A percentile compares a stretch with the other conserved stretches of the same genome.
phyloP scores from a whole-genome alignment of 331 rosid species.

The Spiraea crenata region DNA sequence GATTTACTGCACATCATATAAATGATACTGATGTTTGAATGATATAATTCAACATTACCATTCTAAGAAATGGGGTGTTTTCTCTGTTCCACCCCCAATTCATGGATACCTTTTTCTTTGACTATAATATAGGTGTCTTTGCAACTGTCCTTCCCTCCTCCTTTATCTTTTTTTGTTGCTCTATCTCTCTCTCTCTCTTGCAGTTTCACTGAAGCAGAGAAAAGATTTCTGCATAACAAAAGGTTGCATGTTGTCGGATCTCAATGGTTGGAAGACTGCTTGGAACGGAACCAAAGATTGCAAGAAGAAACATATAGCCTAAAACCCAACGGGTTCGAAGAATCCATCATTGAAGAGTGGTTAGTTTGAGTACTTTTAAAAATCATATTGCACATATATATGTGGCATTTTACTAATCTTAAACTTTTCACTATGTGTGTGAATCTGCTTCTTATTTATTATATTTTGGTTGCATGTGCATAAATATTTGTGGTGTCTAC shows the following conservation, averaged over 20 bases:
- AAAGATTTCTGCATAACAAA: constrained; percentile 43
- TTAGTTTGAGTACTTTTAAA: constrained; percentile 36
- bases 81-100: neutral
- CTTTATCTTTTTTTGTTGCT: neutral
- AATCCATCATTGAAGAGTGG: constrained; percentile 46
- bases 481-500: too few species aligned
- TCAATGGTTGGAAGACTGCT: constrained; percentile 83
- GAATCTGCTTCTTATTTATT: neutral
- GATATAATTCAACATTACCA: neutral
- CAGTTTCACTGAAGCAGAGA: constrained; percentile 60
- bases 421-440: neutral
- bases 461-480: too few species aligned
- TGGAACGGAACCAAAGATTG: constrained; percentile 49
- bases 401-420: neutral
- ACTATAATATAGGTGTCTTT: neutral
- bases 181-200: constrained; percentile 1
- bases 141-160: neutral
- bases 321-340: constrained; percentile 52
- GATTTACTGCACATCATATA: neutral
- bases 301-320: constrained; percentile 74
- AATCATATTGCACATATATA: neutral
- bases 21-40: neutral
- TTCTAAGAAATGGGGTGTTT: neutral
- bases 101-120: neutral
- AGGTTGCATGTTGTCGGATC: constrained; percentile 61